Conservation (phyloP, 1,284 basidiomycete genomes). For the Omphalotus olearius region DNA sequence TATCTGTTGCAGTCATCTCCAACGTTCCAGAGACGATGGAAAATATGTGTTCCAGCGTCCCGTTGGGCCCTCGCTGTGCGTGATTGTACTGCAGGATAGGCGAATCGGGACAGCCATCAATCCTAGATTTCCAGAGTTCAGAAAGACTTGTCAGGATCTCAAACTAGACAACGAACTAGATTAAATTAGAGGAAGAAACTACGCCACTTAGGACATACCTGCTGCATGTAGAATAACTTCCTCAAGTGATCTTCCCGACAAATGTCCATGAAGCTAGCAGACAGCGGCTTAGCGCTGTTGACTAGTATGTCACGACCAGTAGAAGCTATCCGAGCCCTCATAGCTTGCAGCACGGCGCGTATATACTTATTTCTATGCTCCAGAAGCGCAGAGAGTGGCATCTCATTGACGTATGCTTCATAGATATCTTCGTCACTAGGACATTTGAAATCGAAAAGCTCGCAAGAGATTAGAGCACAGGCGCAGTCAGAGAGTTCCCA, state of each 20-base stretch:
- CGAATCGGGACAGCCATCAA: constrained; percentile 43
- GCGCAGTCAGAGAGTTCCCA: constrained; percentile 42
- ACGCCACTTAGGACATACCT: constrained; percentile 27
- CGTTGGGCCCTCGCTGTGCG: constrained; percentile 22
- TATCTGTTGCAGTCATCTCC: constrained; percentile 34
- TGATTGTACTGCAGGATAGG: constrained; percentile 37
- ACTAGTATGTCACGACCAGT: constrained; percentile 30
- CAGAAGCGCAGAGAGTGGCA: constrained; percentile 21
- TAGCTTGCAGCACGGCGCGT: constrained; percentile 27
- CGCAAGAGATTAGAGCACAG: constrained; percentile 22
- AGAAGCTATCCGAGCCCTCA: constrained; percentile 24
- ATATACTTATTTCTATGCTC: constrained; percentile 30
- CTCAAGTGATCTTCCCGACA: constrained; percentile 37
- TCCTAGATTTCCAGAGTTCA: constrained; percentile 43
- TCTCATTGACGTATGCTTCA: constrained; percentile 22
- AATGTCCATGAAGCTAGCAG: constrained; percentile 41
- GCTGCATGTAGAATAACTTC: constrained; percentile 48
- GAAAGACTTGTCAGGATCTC: constrained; percentile 41
- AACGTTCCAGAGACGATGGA: constrained; percentile 36
- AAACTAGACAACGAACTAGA: constrained; percentile 29
- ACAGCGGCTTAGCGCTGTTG: constrained; percentile 36
- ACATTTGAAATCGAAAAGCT: constrained; percentile 19
- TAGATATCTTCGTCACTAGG: constrained; percentile 38
- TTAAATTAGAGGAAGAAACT: background rate
- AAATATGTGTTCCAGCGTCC: constrained; percentile 32